Percentiles rank a stretch among this genome's conserved stretches.
These are phyloP conservation scores for Xylariaceae sp. DNA, from an alignment of 2,329 filamentous ascomycete species.

Conservation along the genomic window DNA sequence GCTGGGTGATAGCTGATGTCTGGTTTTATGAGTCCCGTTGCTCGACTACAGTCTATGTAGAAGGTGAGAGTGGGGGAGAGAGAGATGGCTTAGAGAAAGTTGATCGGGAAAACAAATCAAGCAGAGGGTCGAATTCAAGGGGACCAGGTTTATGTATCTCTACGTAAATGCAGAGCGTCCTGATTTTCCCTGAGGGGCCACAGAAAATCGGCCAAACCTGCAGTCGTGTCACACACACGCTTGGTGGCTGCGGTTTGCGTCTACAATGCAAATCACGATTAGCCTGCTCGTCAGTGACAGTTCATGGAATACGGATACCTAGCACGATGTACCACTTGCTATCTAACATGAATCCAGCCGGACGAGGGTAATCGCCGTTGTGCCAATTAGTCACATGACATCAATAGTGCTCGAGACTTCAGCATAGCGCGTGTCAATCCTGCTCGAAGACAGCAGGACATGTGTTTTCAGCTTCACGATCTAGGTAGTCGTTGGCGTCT, in stretches of 20 bases:
- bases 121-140: no score
- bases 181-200: no score
- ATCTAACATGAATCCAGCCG: background rate
- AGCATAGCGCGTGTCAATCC: background rate
- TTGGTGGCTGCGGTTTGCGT: background rate
- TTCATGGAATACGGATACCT: background rate
- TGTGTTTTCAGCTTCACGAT: no score
- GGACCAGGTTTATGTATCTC: no score
- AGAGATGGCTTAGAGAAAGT: background rate
- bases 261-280: background rate
- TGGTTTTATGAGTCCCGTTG: background rate
- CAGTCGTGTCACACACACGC: background rate
- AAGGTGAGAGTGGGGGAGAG: background rate
- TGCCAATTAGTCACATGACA: background rate
- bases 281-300: background rate
- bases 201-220: background rate
- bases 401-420: background rate
- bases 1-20: background rate
- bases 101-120: no score
- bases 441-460: no score
- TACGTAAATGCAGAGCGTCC: no score
- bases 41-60: background rate
- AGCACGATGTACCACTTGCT: background rate
- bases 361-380: background rate
- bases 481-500: no score